phyloP scores from a whole-genome alignment of 2,329 filamentous ascomycete genomes.

The Zasmidium citrigriseum region DNA sequence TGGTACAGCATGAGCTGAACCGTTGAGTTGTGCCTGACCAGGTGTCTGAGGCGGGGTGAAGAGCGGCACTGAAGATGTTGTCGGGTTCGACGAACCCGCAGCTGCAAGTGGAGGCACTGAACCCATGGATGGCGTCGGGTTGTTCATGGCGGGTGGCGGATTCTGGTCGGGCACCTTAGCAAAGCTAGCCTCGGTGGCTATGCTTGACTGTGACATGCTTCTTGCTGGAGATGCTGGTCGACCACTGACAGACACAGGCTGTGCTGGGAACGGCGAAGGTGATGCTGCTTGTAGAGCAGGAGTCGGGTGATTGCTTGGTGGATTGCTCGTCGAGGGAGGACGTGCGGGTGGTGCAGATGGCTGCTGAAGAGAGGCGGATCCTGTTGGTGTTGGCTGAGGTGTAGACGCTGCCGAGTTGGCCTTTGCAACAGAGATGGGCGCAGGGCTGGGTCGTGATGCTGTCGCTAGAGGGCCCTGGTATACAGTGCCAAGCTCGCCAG shows the following conservation, averaged over 20 bases:
- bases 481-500: slow-evolving; percentile 80
- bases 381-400: slow-evolving; percentile 39
- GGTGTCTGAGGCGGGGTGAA: slow-evolving; percentile 92
- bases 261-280: slow-evolving; percentile 53
- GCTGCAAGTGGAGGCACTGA: slow-evolving; percentile 39
- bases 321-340: slow-evolving; percentile 12
- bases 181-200: slow-evolving; percentile 62
- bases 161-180: slow-evolving; percentile 47
- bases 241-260: slow-evolving; percentile 22
- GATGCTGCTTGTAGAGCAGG: slow-evolving; percentile 45
- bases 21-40: slow-evolving; percentile 39
- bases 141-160: slow-evolving; percentile 37
- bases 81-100: slow-evolving; percentile 26
- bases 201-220: slow-evolving; percentile 82
- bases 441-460: slow-evolving; percentile 39
- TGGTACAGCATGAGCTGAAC: slow-evolving; percentile 8
- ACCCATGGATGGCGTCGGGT: slow-evolving; percentile 36
- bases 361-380: slow-evolving; percentile 16
- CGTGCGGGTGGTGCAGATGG: slow-evolving; percentile 50
- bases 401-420: slow-evolving; percentile 41
- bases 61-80: slow-evolving; percentile 60
- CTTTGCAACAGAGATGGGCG: slow-evolving; percentile 41
- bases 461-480: slow-evolving; percentile 65
- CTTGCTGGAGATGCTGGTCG: slow-evolving; percentile 77
- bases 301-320: slow-evolving; percentile 6